Base-by-base conservation (phyloP, 305 asterid genomes). In the Fraxinus baroniana region DNA sequence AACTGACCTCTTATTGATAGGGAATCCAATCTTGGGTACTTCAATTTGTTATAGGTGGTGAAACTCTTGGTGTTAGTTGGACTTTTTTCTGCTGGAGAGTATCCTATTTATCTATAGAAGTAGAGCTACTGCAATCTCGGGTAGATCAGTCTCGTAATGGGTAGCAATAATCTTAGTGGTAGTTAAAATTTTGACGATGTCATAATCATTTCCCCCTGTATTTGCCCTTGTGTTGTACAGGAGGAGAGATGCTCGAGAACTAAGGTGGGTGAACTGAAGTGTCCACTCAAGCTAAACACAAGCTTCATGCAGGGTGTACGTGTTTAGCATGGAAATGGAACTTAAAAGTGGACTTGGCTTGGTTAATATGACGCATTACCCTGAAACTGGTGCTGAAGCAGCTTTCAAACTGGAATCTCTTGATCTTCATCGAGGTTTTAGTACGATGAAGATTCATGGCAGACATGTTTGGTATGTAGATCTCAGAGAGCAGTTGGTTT, bases 161-260 rank as follows among this genome's bases (percentile, higher is more conserved):
- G 77, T 89, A 91, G 94, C 85, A 85, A 83, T 90, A 89, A 86
- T 84, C 81, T n/a, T 91, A 93, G 92, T 64, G 93, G 92, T 91
- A 89, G 94, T 79, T 90, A 87, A 86, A 30, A 81, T 90, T 85
- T 86, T 87, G 89, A 87, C 88, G 88, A 87, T 90, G 91, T 90
- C 90, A 89, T 92, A 90, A 90, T 90, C 83, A 81, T 84, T 87
- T 92, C 89, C 91, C 88, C 94, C 88, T 91, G 91, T 87, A 90
- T 92, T 91, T 94, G 92, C 91, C 94, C 90, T 91, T 90, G 94
- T 90, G 93, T 91, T 92, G 93, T 87, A 91, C 96, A 92, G 97
- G 98, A 87, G 87, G 86, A 90, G 87, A 88, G 89, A 87, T 90
- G 93, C 91, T 85, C 83, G 84, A 81, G 80, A 81, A 83, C 86